These are phyloP conservation scores for Suhomyces terraborum DNA, from an alignment of 1,139 yeast species.

Conservation along the genomic window DNA sequence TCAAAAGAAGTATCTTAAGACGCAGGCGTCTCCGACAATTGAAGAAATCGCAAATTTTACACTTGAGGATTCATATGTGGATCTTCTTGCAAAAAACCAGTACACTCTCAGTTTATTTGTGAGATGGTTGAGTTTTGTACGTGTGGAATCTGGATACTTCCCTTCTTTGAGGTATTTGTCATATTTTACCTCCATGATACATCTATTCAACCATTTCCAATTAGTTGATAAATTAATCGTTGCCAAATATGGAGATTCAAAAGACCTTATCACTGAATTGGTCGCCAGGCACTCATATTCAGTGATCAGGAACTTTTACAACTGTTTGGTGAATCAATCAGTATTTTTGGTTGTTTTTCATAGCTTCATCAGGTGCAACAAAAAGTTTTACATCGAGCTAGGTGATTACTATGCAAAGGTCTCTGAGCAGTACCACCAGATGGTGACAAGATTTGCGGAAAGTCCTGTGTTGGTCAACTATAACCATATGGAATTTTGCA, in stretches of 20 bases:
- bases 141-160: constrained; percentile 35
- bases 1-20: constrained; percentile 9
- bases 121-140: constrained; percentile 36
- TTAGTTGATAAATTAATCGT: constrained; percentile 22
- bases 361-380: constrained; percentile 12
- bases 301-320: constrained; percentile 24
- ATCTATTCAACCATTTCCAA: constrained; percentile 31
- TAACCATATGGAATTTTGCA: background rate
- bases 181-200: constrained; percentile 30
- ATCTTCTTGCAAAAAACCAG: constrained; percentile 27
- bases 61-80: constrained; percentile 16
- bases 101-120: constrained; percentile 22
- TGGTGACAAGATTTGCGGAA: constrained; percentile 8
- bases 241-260: constrained; percentile 15
- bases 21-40: constrained; percentile 15
- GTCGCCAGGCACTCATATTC: constrained; percentile 15
- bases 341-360: constrained; percentile 28
- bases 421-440: constrained; percentile 6
- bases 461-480: constrained; percentile 4
- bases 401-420: constrained; percentile 12
- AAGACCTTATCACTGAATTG: constrained; percentile 17
- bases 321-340: constrained; percentile 26
- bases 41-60: constrained; percentile 5
- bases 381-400: constrained; percentile 10
- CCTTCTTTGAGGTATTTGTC: constrained; percentile 36